A percentile compares a stretch with the other conserved stretches of the same genome.
phyloP scores from a whole-genome alignment of 2,329 filamentous ascomycete genomes.

The Thermoascus crustaceus region DNA sequence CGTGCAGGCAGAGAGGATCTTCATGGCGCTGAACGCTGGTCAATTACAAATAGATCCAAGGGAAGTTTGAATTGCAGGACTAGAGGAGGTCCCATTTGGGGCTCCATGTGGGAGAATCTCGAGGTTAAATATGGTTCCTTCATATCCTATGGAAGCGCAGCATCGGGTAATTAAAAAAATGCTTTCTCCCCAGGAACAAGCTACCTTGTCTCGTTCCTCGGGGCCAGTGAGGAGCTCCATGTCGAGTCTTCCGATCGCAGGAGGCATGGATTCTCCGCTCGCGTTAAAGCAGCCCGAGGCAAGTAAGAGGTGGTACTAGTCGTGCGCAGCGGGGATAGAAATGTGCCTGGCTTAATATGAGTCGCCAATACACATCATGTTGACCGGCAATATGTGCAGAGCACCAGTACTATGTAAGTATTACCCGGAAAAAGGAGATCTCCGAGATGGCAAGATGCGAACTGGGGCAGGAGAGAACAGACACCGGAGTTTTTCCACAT shows the following conservation, averaged over 20 bases:
- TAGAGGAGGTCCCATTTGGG: no score
- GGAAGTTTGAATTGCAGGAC: no score
- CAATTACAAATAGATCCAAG: no score
- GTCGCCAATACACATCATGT: no score
- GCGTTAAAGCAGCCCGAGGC: neutral
- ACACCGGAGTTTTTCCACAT: conserved; percentile 1
- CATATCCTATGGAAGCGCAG: no score
- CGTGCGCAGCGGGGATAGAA: neutral
- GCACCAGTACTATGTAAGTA: no score
- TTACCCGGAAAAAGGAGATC: neutral
- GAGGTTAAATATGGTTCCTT: no score
- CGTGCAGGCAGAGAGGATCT: conserved; percentile 25
- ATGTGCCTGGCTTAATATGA: no score
- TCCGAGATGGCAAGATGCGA: neutral
- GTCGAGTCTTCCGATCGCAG: neutral
- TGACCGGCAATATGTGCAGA: no score
- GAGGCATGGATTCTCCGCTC: neutral
- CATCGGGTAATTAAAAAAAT: no score
- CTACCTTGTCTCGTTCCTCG: neutral
- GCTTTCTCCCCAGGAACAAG: no score
- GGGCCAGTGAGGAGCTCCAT: neutral
- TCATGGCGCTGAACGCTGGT: conserved; percentile 22
- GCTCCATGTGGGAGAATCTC: no score
- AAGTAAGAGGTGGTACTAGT: neutral
- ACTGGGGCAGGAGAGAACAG: neutral